Conservation (phyloP, 768 basidiomycete genomes). For the Rhodotorula graminis region DNA sequence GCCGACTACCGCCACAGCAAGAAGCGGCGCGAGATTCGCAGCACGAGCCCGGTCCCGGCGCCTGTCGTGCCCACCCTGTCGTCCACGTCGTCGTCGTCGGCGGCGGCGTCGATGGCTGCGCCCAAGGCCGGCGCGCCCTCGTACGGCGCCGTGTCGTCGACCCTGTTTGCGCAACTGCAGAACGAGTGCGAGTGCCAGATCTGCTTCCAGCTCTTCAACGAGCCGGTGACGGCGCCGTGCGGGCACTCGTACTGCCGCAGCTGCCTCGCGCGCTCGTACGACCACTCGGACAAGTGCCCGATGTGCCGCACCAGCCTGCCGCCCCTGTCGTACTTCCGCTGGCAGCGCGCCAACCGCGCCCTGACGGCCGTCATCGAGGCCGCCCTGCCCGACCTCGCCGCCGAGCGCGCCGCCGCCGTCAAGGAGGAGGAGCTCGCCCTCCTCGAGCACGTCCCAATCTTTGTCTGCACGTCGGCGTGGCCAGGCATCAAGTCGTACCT, state of each 20-base stretch:
- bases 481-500: slow-evolving; percentile 83
- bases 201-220: slow-evolving; percentile 74
- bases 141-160: slow-evolving; percentile 1
- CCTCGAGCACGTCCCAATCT: slow-evolving; percentile 74
- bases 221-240: slow-evolving; percentile 88
- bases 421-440: slow-evolving; percentile 71
- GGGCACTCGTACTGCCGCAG: slow-evolving; percentile 91
- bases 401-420: slow-evolving; percentile 61
- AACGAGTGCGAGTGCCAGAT: slow-evolving; percentile 82
- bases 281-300: slow-evolving; percentile 77
- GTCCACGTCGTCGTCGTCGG: background rate
- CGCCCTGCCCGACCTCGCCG: slow-evolving; percentile 63
- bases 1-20: slow-evolving; percentile 14
- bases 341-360: slow-evolving; percentile 22
- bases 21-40: slow-evolving; percentile 10
- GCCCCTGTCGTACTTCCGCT: slow-evolving; percentile 46
- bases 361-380: slow-evolving; percentile 55
- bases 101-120: background rate
- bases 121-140: background rate
- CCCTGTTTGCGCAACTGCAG: slow-evolving; percentile 50
- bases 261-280: slow-evolving; percentile 84
- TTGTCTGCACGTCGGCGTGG: slow-evolving; percentile 82
- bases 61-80: too few species aligned
- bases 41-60: background rate
- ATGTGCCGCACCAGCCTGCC: slow-evolving; percentile 78